phyloP scores from a whole-genome alignment of 73 alveolate genomes.

The Blepharisma stoltei region DNA sequence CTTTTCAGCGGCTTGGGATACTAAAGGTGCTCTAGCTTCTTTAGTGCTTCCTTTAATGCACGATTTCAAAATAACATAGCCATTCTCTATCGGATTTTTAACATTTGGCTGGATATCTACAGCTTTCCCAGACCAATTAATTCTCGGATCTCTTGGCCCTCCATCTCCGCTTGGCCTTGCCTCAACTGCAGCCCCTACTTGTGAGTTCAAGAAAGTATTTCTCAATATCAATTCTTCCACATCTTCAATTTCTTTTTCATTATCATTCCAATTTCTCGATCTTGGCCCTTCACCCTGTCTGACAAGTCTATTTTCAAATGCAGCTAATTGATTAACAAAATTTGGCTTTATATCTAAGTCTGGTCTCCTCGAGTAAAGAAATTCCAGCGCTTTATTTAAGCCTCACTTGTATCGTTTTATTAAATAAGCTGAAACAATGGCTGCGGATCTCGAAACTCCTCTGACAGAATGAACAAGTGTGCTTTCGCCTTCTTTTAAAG shows the following conservation, averaged over 20 bases:
- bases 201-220: conserved; percentile 82
- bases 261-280: conserved; percentile 82
- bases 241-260: conserved; percentile 53
- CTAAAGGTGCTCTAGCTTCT: conserved; percentile 22
- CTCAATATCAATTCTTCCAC: conserved; percentile 82
- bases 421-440: conserved; percentile 89
- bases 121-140: conserved; percentile 26
- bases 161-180: not conserved
- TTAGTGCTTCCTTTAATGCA: conserved; percentile 11
- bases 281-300: conserved; percentile 62
- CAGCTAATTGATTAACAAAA: conserved; percentile 60
- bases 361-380: conserved; percentile 77
- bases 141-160: not conserved
- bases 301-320: conserved; percentile 63
- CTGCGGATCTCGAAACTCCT: conserved; percentile 93
- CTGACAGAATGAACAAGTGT: conserved; percentile 95
- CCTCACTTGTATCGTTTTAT: conserved; percentile 91
- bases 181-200: conserved; percentile 51
- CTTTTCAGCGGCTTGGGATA: not conserved
- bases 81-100: not conserved
- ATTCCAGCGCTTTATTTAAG: conserved; percentile 70
- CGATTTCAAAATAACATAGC: not conserved
- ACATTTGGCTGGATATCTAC: not conserved
- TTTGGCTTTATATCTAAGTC: conserved; percentile 74
- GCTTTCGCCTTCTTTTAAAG: conserved; percentile 91